A percentile compares a stretch with the other conserved stretches of the same genome.
These are phyloP conservation scores for Penicillium soppii DNA, from an alignment of 495 filamentous ascomycete species.

Conservation along the genomic window DNA sequence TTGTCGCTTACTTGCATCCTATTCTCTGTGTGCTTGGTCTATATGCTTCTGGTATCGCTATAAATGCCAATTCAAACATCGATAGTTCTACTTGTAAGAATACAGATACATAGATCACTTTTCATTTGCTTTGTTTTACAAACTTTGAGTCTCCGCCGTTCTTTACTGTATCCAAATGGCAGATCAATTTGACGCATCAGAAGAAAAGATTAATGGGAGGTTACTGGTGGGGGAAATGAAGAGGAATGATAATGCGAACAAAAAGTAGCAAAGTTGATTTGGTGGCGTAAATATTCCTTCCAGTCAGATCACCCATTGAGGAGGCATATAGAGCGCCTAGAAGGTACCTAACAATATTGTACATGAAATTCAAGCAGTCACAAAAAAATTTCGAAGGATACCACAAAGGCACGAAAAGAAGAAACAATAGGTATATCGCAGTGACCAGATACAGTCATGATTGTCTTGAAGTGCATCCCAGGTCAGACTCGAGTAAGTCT, in stretches of 20 bases:
- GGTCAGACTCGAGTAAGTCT: background rate
- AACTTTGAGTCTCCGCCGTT: too few relatives aligned
- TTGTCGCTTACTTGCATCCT: conserved; percentile 25
- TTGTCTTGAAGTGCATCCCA: conserved; percentile 12
- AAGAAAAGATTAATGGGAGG: too few relatives aligned
- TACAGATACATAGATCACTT: too few relatives aligned
- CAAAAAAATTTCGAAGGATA: background rate
- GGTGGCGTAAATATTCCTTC: background rate
- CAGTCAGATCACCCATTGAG: background rate
- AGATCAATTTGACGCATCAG: too few relatives aligned
- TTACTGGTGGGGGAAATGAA: too few relatives aligned
- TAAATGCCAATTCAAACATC: too few relatives aligned
- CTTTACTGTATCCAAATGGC: too few relatives aligned
- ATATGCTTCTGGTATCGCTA: conserved; percentile 41
- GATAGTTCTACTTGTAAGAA: too few relatives aligned
- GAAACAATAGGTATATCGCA: background rate
- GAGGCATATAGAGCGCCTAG: conserved; percentile 6
- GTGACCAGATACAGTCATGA: conserved; percentile 9
- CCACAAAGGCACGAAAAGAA: background rate
- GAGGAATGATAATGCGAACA: background rate
- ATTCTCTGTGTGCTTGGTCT: conserved; percentile 36
- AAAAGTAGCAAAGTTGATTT: background rate
- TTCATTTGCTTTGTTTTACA: too few relatives aligned
- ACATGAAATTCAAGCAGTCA: conserved; percentile 1
- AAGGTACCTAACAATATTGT: conserved; percentile 14